Base-by-base conservation (phyloP, 225 moss, liverwort and hornwort species). In the Marchantia paleacea region DNA sequence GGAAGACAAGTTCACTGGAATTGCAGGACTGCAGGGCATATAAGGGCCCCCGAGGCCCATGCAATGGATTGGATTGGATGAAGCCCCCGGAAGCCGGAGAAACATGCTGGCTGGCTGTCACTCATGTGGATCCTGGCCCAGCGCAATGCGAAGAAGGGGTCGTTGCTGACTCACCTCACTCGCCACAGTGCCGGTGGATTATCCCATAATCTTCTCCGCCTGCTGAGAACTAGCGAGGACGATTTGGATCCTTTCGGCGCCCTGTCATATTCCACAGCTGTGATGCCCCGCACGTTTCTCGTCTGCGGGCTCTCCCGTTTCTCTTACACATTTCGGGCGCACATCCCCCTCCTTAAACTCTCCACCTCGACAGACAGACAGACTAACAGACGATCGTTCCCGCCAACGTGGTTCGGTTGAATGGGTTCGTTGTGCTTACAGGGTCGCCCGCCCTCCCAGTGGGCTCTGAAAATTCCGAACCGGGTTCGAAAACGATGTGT, bases 161-260 rank as follows among this genome's bases (percentile, higher is more conserved):
- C 66, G n/a, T 39, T 39, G 39, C 39, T 39, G 39, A 39, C 39
- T 39, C 72, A 72, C 70, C n/a, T 22, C 52, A 24, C 16, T 10
- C 14, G 19, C 22, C 49, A 62, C 63, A 47, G 77, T 50, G 39
- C 7, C 3, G 20, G 64, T 26, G 50, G 19, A 65, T 78, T 78
- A 78, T 78, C 78, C 65, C 78, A 26, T 78, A 65, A 65, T 66
- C 64, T 65, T 53, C 65, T 78, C 78, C 64, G 64, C 65, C 24
- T 65, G 49, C 65, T 78, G 25, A 39, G 64, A n/a, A 64, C n/a
- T 28, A 55, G 55, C 30, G 14, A 4, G 9, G 16, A 0, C 0
- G 30, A 11, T 22, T 10, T 24, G 64, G 64, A 78, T 63, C 1
- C 49, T 78, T 64, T 65, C 78, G 51, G 50, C 50, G 62, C 14